phyloP scores from a whole-genome alignment of 2,329 filamentous ascomycete genomes.

The Fusarium papillatum region DNA sequence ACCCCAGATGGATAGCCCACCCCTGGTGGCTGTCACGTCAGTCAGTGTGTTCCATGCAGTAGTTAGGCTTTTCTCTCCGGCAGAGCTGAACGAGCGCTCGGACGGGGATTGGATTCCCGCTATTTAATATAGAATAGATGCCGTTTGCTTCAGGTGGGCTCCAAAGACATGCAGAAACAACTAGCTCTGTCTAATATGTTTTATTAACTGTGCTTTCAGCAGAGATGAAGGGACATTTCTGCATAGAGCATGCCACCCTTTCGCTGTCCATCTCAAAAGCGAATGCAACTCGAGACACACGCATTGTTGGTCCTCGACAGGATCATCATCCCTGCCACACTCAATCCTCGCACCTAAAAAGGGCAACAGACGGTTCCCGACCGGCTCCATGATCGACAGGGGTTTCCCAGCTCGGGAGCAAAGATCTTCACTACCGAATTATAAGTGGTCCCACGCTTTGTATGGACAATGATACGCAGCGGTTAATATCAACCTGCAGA shows the following conservation, averaged over 20 bases:
- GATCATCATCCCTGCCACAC: conserved; percentile 11
- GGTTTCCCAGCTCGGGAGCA: conserved; percentile 2
- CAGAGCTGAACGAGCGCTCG: conserved; percentile 1
- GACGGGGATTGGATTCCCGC: neutral
- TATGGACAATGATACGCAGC: neutral
- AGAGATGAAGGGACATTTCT: neutral
- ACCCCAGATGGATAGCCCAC: too few species aligned
- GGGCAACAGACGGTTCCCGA: conserved; percentile 1
- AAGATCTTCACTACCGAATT: neutral
- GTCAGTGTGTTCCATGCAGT: neutral
- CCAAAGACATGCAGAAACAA: neutral
- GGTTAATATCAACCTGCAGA: neutral
- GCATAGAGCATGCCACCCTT: neutral
- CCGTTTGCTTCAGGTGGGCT: neutral
- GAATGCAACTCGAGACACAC: conserved; percentile 14
- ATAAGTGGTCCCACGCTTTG: neutral
- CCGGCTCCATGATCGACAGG: conserved; percentile 35
- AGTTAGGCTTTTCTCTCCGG: neutral
- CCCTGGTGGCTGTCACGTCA: conserved; percentile 1
- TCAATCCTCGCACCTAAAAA: neutral
- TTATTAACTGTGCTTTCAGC: neutral
- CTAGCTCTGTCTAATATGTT: neutral
- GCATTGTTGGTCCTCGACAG: conserved; percentile 3
- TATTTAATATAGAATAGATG: conserved; percentile 3
- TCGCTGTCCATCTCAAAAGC: neutral